phyloP scores from a whole-genome alignment of 2,329 filamentous ascomycete species.

The Capronia coronata region DNA sequence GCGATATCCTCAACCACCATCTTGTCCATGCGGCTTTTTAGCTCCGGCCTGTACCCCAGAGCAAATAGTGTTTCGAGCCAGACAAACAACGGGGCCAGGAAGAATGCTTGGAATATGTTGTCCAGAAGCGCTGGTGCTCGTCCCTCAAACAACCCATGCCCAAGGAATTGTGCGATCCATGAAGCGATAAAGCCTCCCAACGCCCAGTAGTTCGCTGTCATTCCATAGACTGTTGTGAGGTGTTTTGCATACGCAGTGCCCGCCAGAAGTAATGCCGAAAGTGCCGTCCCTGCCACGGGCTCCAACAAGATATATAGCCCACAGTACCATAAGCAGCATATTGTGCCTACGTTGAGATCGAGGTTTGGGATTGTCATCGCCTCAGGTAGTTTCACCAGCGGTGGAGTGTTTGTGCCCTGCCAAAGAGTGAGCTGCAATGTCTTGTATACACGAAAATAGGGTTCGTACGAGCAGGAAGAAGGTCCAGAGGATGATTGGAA shows the following conservation, averaged over 20 bases:
- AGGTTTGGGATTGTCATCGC: conserved; percentile 51
- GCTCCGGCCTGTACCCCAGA: conserved; percentile 80
- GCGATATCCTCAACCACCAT: conserved; percentile 68
- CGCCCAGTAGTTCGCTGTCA: conserved; percentile 58
- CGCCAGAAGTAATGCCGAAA: conserved; percentile 69
- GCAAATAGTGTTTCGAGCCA: conserved; percentile 92
- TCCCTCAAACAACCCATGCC: conserved; percentile 82
- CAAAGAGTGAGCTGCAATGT: conserved; percentile 6
- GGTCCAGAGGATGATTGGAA: conserved; percentile 56
- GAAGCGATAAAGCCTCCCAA: conserved; percentile 62
- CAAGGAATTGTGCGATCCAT: conserved; percentile 87
- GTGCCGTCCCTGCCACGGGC: conserved; percentile 75
- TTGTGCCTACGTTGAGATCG: conserved; percentile 54
- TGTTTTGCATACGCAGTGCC: conserved; percentile 71
- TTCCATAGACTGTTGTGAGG: conserved; percentile 58
- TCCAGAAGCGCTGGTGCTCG: conserved; percentile 83
- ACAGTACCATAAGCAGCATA: conserved; percentile 58
- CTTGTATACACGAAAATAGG: neutral
- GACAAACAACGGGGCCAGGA: conserved; percentile 91
- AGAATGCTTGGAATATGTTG: conserved; percentile 84
- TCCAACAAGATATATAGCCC: conserved; percentile 85
- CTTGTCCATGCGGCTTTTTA: conserved; percentile 73
- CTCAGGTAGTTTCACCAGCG: conserved; percentile 49
- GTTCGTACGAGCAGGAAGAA: conserved; percentile 52
- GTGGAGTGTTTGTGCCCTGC: conserved; percentile 52